phyloP scores from a whole-genome alignment of 108 stramenopile species.

The Cyclostephanos invisitatus region DNA sequence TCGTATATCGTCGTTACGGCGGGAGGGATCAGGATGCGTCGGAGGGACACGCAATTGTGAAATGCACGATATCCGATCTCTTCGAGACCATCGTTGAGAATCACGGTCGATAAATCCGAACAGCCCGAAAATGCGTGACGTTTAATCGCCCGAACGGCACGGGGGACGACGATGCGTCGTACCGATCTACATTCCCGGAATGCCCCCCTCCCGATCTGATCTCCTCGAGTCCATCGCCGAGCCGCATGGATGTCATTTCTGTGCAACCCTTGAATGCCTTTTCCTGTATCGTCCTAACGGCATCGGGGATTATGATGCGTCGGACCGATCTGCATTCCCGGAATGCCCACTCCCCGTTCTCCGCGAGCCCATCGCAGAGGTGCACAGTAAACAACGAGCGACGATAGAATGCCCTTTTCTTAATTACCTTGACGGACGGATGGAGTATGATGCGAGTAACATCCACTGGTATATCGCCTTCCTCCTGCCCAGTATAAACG shows the following conservation, averaged over 20 bases:
- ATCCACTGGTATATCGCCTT: too few relatives aligned
- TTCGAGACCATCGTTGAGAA: background rate
- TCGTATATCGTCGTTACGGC: background rate
- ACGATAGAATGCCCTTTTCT: too few relatives aligned
- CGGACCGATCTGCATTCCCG: background rate
- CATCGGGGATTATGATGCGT: background rate
- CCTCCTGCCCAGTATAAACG: too few relatives aligned
- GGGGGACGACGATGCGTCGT: background rate
- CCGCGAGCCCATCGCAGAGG: background rate
- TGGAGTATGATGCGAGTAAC: too few relatives aligned
- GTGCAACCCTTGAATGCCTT: background rate
- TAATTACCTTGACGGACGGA: too few relatives aligned
- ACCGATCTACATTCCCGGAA: background rate
- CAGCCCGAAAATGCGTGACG: background rate
- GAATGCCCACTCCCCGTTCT: background rate
- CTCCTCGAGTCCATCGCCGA: background rate
- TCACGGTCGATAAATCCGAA: background rate
- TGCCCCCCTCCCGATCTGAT: background rate
- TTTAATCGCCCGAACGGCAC: background rate
- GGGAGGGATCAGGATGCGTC: background rate
- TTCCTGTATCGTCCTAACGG: background rate
- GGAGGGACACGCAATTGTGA: background rate
- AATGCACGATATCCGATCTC: background rate
- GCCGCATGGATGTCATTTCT: background rate
- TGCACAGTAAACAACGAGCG: background rate